Base-by-base conservation (phyloP, 2,329 filamentous ascomycete genomes). In the Trichophyton mentagrophytes region DNA sequence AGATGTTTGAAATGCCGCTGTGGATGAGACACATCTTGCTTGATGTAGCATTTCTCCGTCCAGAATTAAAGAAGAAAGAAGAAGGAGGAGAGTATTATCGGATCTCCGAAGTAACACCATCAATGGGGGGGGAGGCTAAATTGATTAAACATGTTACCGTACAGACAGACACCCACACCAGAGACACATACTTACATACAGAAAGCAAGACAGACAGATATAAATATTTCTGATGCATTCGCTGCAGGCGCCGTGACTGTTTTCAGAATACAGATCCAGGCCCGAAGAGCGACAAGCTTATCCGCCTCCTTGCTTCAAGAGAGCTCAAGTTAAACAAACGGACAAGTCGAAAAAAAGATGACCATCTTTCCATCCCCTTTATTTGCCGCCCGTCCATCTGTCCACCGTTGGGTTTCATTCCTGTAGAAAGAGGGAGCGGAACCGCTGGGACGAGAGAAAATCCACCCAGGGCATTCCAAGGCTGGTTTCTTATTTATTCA, bases 1-100 rank as follows among this genome's bases (percentile, higher is more conserved):
- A 53, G 49, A 13, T 13, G 49, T 53, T 53, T 53, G 49, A 53
- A 53, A 53, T 53, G n/a, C 49, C 17, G 49, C 49, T 30, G 49
- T 53, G 49, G 49, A 53, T 53, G 49, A 53, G 49, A 53, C 49
- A 53, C 27, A 53, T 27, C 20, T 25, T 22, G 6, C 44, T 13
- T 15, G 44, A 47, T 47, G 44, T 20, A 47, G 44, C 44, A 2
- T 22, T 47, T 11, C 33, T 38, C 33, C 33, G 33, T 25, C 17
- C 44, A 47, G 49, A 33, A 27, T 53, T 53, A 15, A 53, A 53
- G 9, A 27, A 27, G 25, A 30, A 22, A 22, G 22, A 22, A 22
- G 22, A 2, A 30, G 27, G 2, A 53, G n/a, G 40, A 44, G 40
- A 44, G 13, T 11, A 13, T 38, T 38, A 38, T 11, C 22, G 17